Conservation (phyloP, 805 yeast genomes). For the Ogataea angusta region DNA sequence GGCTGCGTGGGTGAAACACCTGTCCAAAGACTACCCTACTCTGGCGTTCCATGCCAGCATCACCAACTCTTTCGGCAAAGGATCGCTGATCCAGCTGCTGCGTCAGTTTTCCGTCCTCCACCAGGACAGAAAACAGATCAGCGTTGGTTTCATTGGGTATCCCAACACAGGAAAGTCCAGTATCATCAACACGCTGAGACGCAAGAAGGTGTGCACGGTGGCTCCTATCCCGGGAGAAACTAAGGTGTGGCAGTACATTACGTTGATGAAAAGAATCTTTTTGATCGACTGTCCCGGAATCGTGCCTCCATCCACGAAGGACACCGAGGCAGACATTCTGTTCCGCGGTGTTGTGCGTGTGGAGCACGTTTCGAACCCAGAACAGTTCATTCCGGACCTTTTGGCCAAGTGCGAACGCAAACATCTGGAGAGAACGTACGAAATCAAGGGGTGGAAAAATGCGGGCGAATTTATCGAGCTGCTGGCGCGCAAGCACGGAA, state of each 20-base stretch:
- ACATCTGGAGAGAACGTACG: conserved; percentile 94
- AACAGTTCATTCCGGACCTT: conserved; percentile 88
- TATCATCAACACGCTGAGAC: conserved; percentile 87
- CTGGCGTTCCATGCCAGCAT: conserved; percentile 97
- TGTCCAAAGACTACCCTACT: conserved; percentile 89
- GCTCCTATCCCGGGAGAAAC: conserved; percentile 99
- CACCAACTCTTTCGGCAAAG: conserved; percentile 96
- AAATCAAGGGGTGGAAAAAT: conserved; percentile 83
- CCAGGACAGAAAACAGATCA: conserved; percentile 89
- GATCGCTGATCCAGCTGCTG: conserved; percentile 86
- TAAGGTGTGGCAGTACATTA: conserved; percentile 97
- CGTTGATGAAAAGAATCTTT: conserved; percentile 93
- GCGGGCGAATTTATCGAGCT: conserved; percentile 82
- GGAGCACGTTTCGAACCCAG: conserved; percentile 95
- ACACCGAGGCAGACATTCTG: conserved; percentile 84
- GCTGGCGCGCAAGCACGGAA: conserved; percentile 89
- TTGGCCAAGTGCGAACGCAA: conserved; percentile 80
- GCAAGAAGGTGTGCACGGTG: conserved; percentile 93
- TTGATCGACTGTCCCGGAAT: conserved; percentile 98
- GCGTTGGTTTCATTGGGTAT: conserved; percentile 96
- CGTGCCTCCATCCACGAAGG: conserved; percentile 91
- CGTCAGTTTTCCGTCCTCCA: conserved; percentile 92
- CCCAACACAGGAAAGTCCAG: conserved; percentile 99
- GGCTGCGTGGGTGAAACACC: conserved; percentile 99
- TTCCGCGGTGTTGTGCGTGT: conserved; percentile 98